Evolutionary conservation across 176 grass and related monocot species (phyloP).

Genomic region (Oryza meridionalis): DNA sequence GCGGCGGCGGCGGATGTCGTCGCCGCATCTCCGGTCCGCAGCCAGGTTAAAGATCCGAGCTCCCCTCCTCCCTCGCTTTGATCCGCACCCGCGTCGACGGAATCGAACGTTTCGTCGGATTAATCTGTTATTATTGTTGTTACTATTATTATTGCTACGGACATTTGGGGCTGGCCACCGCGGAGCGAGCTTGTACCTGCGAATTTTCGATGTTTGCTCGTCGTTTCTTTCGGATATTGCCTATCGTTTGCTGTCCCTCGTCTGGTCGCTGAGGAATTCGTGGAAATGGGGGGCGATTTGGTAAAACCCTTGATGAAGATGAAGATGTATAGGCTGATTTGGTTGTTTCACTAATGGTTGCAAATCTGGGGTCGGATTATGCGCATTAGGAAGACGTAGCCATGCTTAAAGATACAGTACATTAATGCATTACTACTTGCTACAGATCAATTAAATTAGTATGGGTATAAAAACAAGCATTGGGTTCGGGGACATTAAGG

Average conservation of each 20-base stretch:
- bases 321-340: constrained; percentile 3
- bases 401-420: background rate
- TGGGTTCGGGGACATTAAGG: background rate
- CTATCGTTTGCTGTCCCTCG: background rate
- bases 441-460: background rate
- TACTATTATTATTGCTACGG: background rate
- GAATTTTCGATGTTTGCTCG: background rate
- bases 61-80: background rate
- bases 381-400: background rate
- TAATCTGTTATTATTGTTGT: no score
- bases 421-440: background rate
- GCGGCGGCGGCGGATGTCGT: background rate
- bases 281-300: background rate
- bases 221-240: background rate
- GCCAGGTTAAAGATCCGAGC: constrained; percentile 45
- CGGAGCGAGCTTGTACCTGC: constrained; percentile 3
- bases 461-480: background rate
- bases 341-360: background rate
- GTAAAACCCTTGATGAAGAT: background rate
- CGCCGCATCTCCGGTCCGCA: background rate
- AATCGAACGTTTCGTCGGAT: constrained; percentile 15
- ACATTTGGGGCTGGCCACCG: background rate
- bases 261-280: constrained; percentile 11
- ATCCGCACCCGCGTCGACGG: background rate
- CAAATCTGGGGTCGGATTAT: background rate